Evolutionary conservation across 768 basidiomycete genomes (phyloP).

Genomic region (Lentinus brumalis): DNA sequence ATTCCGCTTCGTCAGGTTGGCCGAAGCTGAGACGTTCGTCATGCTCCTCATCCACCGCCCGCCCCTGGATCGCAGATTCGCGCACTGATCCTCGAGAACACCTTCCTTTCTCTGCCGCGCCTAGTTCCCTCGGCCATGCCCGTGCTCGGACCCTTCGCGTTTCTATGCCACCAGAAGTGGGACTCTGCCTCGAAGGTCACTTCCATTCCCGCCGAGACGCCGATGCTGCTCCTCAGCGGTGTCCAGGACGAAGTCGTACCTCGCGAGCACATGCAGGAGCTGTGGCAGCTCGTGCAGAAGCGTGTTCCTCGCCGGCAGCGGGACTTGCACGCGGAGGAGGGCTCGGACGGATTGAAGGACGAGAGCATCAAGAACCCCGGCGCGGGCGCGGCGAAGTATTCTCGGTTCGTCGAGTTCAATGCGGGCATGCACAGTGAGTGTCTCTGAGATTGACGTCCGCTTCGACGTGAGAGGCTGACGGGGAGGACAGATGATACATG

Average conservation of each 20-base stretch:
- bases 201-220: slow-evolving; percentile 61
- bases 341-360: slow-evolving; percentile 16
- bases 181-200: slow-evolving; percentile 66
- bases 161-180: slow-evolving; percentile 89
- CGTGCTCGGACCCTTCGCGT: slow-evolving; percentile 67
- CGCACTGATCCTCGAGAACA: slow-evolving; percentile 90
- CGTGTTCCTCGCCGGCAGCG: slow-evolving; percentile 17
- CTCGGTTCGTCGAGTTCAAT: slow-evolving; percentile 29
- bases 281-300: slow-evolving; percentile 60
- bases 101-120: slow-evolving; percentile 81
- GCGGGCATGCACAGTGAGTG: slow-evolving; percentile 33
- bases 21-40: background rate
- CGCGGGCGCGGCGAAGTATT: background rate
- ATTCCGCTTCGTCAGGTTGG: background rate
- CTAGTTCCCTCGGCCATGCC: slow-evolving; percentile 85
- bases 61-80: slow-evolving; percentile 48
- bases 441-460: background rate
- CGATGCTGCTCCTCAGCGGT: slow-evolving; percentile 85
- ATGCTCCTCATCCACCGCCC: background rate
- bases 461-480: background rate
- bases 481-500: slow-evolving; percentile 32
- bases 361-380: slow-evolving; percentile 15
- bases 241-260: slow-evolving; percentile 72
- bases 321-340: background rate
- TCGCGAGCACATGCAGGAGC: slow-evolving; percentile 70